These are phyloP conservation scores for Quercus rubra DNA, from an alignment of 306 rosid genomes.

Conservation along the genomic window DNA sequence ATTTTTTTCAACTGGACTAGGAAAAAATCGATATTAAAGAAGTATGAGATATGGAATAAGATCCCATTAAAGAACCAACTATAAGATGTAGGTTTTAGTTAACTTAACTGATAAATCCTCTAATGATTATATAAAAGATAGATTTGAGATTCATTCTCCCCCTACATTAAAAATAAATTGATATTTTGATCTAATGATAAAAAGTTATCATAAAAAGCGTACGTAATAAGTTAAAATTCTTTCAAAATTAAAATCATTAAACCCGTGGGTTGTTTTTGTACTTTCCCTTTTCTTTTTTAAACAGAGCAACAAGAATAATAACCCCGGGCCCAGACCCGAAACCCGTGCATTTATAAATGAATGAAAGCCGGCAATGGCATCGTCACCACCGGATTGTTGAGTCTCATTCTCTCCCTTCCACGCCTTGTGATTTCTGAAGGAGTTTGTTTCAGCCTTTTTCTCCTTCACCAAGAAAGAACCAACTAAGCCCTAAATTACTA, in stretches of 20 bases:
- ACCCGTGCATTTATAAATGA: neutral
- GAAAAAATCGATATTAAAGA: too few relatives aligned
- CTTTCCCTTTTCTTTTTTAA: too few relatives aligned
- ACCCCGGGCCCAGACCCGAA: neutral
- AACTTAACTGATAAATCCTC: fast-evolving
- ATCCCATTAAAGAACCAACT: too few relatives aligned
- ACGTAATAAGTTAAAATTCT: too few relatives aligned
- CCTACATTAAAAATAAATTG: fast-evolving
- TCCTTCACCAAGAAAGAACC: neutral
- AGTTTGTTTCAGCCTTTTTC: neutral
- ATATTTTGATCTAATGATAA: fast-evolving
- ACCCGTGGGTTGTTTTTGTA: too few relatives aligned
- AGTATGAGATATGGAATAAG: too few relatives aligned
- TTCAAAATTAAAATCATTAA: too few relatives aligned
- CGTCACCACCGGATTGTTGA: neutral
- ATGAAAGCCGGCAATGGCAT: neutral
- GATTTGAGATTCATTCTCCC: fast-evolving
- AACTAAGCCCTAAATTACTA: neutral
- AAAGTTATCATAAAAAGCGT: fast-evolving
- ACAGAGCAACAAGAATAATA: too few relatives aligned
- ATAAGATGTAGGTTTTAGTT: too few relatives aligned
- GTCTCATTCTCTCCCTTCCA: too few relatives aligned
- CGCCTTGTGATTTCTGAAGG: neutral
- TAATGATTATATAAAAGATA: too few relatives aligned
- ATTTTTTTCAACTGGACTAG: too few relatives aligned